Evolutionary conservation across 1,139 yeast genomes (phyloP), one percentile per base, ranked within the genome.

Genomic region (Diutina sp.): DNA sequence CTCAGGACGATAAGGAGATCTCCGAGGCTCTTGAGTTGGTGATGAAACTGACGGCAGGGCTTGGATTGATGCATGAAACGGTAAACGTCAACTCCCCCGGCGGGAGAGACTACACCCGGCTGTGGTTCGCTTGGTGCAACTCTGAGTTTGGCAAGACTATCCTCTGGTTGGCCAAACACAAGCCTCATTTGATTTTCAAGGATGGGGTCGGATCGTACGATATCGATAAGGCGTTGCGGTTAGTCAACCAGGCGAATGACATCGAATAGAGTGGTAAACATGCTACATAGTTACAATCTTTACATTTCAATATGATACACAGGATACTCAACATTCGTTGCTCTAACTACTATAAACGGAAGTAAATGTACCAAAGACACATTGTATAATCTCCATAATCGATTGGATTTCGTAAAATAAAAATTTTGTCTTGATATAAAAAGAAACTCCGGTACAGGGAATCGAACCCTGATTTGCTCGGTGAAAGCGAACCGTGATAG

Each of bases 41-140:
- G 8, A 78, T 85, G 74, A 70, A 71, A 14, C 79, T 82, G 7
- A 89, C 97, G 0, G 88, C 79, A 1, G 85, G 83, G 0, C 72
- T 89, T 18, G 97, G 97, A 0, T 74, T 90, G 58, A 84, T 90
- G 83, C 97, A 90, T 66, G 97, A 90, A 69, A 80, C 88, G 60
- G 82, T 90, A 4, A 73, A 87, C 61, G 96, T 89, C 3, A 78
- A 85, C 62, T 70, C 78, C 2, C 72, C 73, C 1, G 65, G 67
- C 9, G 85, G 85, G 0, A 51, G 56, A 7, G 69, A 68, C 25
- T 85, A 69, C 64, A 86, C 95, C 0, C 72, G 96, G 58, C 79
- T 91, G 1, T 90, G 97, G 96, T 90, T 90, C 71, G 87, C 96
- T 3, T 90, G 97, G 97, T 89, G 96, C 63, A 90, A 90, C 66